Percentiles rank a stretch among this genome's conserved stretches.
phyloP scores from a whole-genome alignment of 306 rosid species.

The Lathyrus aphaca region DNA sequence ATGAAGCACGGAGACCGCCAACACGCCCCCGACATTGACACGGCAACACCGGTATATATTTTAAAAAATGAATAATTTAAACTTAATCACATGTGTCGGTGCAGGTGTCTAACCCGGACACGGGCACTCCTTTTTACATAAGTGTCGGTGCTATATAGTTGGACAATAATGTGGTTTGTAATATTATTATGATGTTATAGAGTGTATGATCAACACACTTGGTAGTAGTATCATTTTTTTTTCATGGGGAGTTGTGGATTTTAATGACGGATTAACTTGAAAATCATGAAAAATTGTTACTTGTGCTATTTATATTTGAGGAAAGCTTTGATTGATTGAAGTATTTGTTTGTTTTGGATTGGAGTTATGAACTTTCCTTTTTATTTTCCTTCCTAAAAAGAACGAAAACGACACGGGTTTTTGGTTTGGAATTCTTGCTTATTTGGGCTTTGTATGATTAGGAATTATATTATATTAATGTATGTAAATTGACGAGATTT shows the following conservation, averaged over 20 bases:
- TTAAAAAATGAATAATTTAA: too few species aligned
- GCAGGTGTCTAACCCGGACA: too few species aligned
- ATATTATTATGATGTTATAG: constrained; percentile 21
- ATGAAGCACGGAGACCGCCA: too few species aligned
- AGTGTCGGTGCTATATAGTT: too few species aligned
- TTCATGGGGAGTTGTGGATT: constrained; percentile 24
- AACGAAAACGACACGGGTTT: neutral
- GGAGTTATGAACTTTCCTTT: constrained; percentile 35
- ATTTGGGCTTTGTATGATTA: constrained; percentile 5
- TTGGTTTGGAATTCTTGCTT: constrained; percentile 18
- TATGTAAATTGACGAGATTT: constrained; percentile 34
- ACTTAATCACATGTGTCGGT: too few species aligned
- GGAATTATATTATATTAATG: constrained; percentile 32
- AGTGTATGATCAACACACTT: constrained; percentile 26
- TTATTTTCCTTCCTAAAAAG: neutral
- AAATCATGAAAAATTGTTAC: constrained; percentile 31
- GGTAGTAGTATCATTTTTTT: neutral
- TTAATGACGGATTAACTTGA: constrained; percentile 25
- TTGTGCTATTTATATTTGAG: constrained; percentile 17
- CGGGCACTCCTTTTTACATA: too few species aligned
- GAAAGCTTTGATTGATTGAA: constrained; percentile 14
- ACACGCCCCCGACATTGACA: too few species aligned
- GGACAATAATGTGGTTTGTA: neutral
- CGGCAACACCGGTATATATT: too few species aligned
- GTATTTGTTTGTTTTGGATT: constrained; percentile 35